Base-by-base conservation (phyloP, 805 yeast species). In the Blastobotrys muscicola region DNA sequence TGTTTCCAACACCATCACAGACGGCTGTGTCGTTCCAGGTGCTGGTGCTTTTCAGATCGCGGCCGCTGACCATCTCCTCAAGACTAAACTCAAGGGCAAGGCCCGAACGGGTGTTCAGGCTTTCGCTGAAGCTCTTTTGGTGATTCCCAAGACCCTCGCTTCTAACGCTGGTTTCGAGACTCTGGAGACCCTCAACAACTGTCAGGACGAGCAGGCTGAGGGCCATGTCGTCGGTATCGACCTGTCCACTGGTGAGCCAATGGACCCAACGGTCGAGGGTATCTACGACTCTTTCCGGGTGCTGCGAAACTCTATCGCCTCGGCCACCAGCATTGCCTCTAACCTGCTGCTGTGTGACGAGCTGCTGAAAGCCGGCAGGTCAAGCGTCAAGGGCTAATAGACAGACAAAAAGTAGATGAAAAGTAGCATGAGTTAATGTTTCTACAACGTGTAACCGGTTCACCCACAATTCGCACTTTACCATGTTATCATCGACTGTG, bases 281-380 rank as follows among this genome's bases (percentile, higher is more conserved):
- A 78, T 92, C 46, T 92, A 96, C 94, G 99, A 92, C 66, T 84
- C 95, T 20, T 92, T 76, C 69, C 73, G 98, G 52, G 98, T 92
- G 33, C 69, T 92, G 47, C 79, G 98, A 68, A 92, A 92, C 62
- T 95, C 95, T 8, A 71, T 92, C 43, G 78, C 87, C 41, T 80
- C 94, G 38, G 95, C 97, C 33, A 82, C 94, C 1, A 95, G 96
- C 43, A 92, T 92, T 57, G 90, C 98, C 1, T 80, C 92, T 50
- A 92, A 92, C 61, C 69, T 92, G 56, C 73, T 92, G 52, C 71
- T 92, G 50, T 92, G 98, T 70, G 99, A 92, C 67, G 98, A 92
- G 67, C 72, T 92, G 52, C 74, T 92, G 59, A 87, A 90, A 68
- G 99, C 99, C 2, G 99, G 99, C 39, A 78, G 94, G 55, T 85